Evolutionary conservation across 2,329 filamentous ascomycete genomes (phyloP).

Genomic region (Hymenoscyphus fructigenus): DNA sequence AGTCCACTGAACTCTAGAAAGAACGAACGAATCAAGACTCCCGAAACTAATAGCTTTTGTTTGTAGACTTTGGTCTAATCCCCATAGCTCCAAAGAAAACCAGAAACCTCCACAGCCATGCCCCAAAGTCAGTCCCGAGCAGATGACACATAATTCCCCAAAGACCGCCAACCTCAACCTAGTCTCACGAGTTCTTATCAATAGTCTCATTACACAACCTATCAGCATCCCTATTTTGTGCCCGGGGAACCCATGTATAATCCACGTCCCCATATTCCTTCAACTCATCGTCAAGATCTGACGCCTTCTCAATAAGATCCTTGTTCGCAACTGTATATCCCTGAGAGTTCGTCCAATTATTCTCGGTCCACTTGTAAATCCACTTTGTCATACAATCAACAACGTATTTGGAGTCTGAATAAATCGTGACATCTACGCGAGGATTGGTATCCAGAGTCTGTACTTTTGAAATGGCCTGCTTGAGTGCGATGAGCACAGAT

Average conservation of each 20-base stretch:
- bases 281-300: conserved; percentile 31
- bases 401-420: conserved; percentile 40
- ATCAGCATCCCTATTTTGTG: conserved; percentile 38
- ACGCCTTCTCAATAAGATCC: conserved; percentile 38
- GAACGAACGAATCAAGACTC: too few species aligned
- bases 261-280: conserved; percentile 32
- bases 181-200: conserved; percentile 26
- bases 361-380: conserved; percentile 36
- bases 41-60: too few species aligned
- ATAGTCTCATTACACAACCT: conserved; percentile 35
- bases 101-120: background rate
- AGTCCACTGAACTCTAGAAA: too few species aligned
- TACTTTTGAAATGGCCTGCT: conserved; percentile 43
- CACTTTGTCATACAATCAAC: conserved; percentile 37
- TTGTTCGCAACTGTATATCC: conserved; percentile 38
- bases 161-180: too few species aligned
- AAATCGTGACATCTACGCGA: conserved; percentile 30
- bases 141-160: too few species aligned
- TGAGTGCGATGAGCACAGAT: conserved; percentile 47
- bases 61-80: too few species aligned
- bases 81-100: too few species aligned
- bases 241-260: conserved; percentile 39
- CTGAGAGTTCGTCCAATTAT: conserved; percentile 37
- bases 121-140: background rate
- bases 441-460: conserved; percentile 23